phyloP scores from a whole-genome alignment of 2,329 filamentous ascomycete genomes.

The Aschersonia sp. region DNA sequence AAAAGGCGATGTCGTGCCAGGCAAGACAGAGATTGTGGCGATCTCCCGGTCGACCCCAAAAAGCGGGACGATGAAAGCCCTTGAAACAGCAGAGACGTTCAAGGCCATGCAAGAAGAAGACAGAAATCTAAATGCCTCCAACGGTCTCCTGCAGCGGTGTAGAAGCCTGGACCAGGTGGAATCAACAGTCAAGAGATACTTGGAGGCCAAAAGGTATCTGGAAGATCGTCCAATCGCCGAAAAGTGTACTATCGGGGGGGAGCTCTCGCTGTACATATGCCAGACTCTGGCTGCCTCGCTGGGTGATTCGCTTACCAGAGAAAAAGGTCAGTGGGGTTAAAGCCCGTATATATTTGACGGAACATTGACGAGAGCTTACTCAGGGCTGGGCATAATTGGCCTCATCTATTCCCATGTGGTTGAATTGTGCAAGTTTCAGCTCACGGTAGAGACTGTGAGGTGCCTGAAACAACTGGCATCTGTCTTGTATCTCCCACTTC shows the following conservation, averaged over 20 bases:
- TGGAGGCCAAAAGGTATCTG: constrained; percentile 8
- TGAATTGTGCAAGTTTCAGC: neutral
- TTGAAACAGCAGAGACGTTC: neutral
- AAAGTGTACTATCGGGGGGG: neutral
- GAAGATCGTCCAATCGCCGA: neutral
- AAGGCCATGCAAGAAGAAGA: neutral
- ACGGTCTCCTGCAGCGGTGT: neutral
- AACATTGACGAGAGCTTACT: neutral
- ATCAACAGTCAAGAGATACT: neutral
- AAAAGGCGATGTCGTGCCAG: neutral
- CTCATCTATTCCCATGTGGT: neutral
- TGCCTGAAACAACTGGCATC: neutral
- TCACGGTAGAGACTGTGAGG: neutral
- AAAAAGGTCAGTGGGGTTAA: neutral
- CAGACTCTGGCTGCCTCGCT: neutral
- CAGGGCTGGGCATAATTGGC: neutral
- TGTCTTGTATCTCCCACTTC: neutral
- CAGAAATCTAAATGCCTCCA: neutral
- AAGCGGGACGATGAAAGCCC: neutral
- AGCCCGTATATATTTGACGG: neutral
- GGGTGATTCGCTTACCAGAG: too few species aligned
- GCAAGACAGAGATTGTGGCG: neutral
- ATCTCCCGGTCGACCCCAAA: neutral
- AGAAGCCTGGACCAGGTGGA: neutral
- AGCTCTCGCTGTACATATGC: neutral